Percentiles rank a stretch among this genome's conserved stretches.
phyloP scores from a whole-genome alignment of 73 alveolate genomes.

The Paramecium sonneborni region DNA sequence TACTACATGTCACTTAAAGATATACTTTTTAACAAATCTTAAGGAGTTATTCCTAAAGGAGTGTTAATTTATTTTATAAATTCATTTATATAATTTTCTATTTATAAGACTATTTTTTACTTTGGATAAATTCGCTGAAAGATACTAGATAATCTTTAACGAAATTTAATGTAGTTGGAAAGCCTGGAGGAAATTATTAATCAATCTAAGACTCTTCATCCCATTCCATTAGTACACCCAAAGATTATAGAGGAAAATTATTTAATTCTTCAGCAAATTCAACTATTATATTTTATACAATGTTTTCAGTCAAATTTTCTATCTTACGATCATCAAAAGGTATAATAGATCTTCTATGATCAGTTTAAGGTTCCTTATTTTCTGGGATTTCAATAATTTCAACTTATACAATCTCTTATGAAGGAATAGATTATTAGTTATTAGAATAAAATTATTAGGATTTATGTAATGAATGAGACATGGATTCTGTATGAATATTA shows the following conservation, averaged over 20 bases:
- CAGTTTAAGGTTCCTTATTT: background rate
- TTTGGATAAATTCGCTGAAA: constrained; percentile 37
- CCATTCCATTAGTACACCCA: constrained; percentile 44
- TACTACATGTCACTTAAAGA: constrained; percentile 55
- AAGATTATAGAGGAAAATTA: constrained; percentile 10
- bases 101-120: background rate
- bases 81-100: constrained; percentile 22
- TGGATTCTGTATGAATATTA: background rate
- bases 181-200: background rate
- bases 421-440: background rate
- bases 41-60: constrained; percentile 62
- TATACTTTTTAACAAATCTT: constrained; percentile 46
- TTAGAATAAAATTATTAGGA: background rate
- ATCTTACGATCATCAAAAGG: constrained; percentile 43
- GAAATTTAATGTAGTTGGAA: constrained; percentile 57
- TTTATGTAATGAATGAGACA: background rate
- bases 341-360: background rate
- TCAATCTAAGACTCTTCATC: constrained; percentile 22
- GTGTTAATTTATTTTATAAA: constrained; percentile 44
- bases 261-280: constrained; percentile 50
- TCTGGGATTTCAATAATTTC: background rate
- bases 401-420: background rate
- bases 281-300: constrained; percentile 15
- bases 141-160: constrained; percentile 57
- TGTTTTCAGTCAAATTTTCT: background rate